A percentile compares a stretch with the other conserved stretches of the same genome.
These are phyloP conservation scores for Eucalyptus regnans DNA, from an alignment of 345 rosid genomes.

Conservation along the genomic window DNA sequence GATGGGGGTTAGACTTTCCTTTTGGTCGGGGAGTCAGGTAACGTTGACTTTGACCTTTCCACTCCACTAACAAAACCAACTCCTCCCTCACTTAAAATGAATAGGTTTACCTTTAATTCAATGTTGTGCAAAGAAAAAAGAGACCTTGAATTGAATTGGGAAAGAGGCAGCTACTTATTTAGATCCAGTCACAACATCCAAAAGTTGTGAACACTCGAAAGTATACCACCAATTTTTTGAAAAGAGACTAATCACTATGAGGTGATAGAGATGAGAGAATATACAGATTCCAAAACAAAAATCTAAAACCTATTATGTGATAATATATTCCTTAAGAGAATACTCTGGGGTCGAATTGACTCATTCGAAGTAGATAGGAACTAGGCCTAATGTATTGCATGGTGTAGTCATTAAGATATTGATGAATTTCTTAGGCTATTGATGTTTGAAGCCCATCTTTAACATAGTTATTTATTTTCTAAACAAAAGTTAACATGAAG, in stretches of 20 bases:
- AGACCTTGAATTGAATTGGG: background rate
- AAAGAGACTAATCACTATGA: background rate
- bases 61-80: background rate
- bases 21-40: background rate
- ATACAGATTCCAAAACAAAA: rapidly evolving
- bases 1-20: background rate
- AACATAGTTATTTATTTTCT: background rate
- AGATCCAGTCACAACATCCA: background rate
- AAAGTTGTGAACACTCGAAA: rapidly evolving
- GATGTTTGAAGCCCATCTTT: background rate
- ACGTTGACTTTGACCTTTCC: background rate
- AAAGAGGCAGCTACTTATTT: background rate
- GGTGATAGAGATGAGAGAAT: background rate
- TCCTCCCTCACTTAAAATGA: background rate
- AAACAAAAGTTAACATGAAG: background rate
- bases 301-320: background rate
- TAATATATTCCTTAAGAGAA: background rate
- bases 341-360: rapidly evolving
- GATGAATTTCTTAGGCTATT: background rate
- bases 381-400: background rate
- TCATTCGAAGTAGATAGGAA: background rate
- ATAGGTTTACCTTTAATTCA: background rate
- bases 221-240: rapidly evolving
- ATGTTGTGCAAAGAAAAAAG: background rate
- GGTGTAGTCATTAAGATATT: background rate